Conservation (phyloP, 73 alveolate genomes). For the Paramecium sexaurelia region DNA sequence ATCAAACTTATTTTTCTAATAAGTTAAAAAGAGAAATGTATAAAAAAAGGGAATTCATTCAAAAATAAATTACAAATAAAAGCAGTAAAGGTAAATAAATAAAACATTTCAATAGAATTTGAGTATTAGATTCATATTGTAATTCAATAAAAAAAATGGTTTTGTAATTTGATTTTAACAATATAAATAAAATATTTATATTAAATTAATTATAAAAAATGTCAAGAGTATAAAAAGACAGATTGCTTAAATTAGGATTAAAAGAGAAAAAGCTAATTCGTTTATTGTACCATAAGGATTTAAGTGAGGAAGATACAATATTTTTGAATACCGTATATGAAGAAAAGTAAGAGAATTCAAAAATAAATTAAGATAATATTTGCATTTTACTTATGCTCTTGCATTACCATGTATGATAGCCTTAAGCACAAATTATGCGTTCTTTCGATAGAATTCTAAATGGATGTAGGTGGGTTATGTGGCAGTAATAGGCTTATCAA, state of each 20-base stretch:
- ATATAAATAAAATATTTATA: not conserved
- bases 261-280: slow-evolving; percentile 1
- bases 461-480: slow-evolving; percentile 16
- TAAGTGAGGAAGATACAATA: not conserved
- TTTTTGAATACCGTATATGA: slow-evolving; percentile 13
- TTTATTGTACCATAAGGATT: not conserved
- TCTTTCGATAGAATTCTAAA: not conserved
- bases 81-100: too few relatives aligned
- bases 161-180: too few relatives aligned
- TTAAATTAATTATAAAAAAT: not conserved
- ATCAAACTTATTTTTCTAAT: not conserved
- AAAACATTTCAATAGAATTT: too few relatives aligned
- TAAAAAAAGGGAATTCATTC: too few relatives aligned
- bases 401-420: not conserved
- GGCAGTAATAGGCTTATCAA: not conserved
- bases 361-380: not conserved
- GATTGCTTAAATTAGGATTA: not conserved
- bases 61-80: too few relatives aligned
- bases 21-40: too few relatives aligned
- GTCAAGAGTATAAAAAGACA: slow-evolving; percentile 46
- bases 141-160: too few relatives aligned
- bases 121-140: too few relatives aligned
- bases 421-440: not conserved
- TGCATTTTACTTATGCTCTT: not conserved
- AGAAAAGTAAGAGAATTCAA: not conserved